Conservation (phyloP, 352 stramenopile species). For the Phytophthora meadii region DNA sequence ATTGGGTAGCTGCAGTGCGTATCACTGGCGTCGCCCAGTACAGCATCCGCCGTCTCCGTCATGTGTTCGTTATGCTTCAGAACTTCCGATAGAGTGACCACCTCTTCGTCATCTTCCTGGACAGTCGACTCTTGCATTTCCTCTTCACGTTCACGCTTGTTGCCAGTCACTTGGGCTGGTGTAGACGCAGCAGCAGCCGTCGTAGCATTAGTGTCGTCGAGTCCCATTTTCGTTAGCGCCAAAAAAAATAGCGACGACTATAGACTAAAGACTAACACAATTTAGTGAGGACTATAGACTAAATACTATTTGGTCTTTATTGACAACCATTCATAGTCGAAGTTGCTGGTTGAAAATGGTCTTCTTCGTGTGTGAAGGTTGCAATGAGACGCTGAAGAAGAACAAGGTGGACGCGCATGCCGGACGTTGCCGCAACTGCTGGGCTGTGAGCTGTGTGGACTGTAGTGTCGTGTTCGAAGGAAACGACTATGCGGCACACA, state of each 20-base stretch:
- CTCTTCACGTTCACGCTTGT: slow-evolving; percentile 26
- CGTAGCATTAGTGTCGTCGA: slow-evolving; percentile 7
- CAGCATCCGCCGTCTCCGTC: slow-evolving; percentile 62
- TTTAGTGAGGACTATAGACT: no score
- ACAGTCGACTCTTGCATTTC: slow-evolving; percentile 5
- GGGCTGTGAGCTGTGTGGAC: slow-evolving; percentile 94
- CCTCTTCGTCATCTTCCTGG: slow-evolving; percentile 52
- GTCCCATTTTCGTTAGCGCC: slow-evolving; percentile 12
- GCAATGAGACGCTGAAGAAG: slow-evolving; percentile 95
- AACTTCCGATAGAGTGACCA: slow-evolving; percentile 72
- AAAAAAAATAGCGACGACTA: neutral
- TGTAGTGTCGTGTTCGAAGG: slow-evolving; percentile 92
- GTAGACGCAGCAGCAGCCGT: neutral
- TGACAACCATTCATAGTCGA: slow-evolving; percentile 6
- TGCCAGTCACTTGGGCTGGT: slow-evolving; percentile 11
- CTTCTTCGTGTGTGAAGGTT: slow-evolving; percentile 89
- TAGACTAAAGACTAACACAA: no score
- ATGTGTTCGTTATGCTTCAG: slow-evolving; percentile 61
- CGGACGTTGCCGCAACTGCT: slow-evolving; percentile 86
- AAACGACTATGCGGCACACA: slow-evolving; percentile 90
- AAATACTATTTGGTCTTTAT: neutral
- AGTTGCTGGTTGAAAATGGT: slow-evolving; percentile 52
- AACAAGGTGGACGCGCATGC: slow-evolving; percentile 93
- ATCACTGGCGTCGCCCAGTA: slow-evolving; percentile 65
- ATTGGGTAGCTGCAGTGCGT: slow-evolving; percentile 77